phyloP scores from a whole-genome alignment of 495 filamentous ascomycete species.

The Tuber aestivum region DNA sequence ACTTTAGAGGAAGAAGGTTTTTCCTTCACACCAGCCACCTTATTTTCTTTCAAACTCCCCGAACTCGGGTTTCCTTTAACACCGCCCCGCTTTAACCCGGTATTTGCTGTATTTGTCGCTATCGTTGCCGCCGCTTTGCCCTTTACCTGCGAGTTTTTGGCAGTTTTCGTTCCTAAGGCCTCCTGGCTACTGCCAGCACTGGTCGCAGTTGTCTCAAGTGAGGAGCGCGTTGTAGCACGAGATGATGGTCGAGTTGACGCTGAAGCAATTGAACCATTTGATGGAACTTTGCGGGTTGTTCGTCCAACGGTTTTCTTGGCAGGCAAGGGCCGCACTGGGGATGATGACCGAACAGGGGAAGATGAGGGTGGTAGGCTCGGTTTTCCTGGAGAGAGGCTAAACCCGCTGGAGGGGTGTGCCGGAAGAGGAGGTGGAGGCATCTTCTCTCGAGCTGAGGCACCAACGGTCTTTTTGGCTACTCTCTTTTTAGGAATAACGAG shows the following conservation, averaged over 20 bases:
- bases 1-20: constrained; percentile 11
- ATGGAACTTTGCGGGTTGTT: constrained; percentile 25
- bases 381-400: constrained; percentile 29
- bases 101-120: constrained; percentile 3
- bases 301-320: constrained; percentile 19
- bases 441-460: constrained; percentile 31
- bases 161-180: constrained; percentile 17
- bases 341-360: constrained; percentile 13
- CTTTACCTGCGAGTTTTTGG: constrained; percentile 32
- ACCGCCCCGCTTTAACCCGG: constrained; percentile 30
- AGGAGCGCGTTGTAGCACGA: constrained; percentile 37
- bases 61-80: constrained; percentile 33
- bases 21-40: constrained; percentile 37
- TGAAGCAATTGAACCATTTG: constrained; percentile 20
- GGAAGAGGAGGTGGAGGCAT: constrained; percentile 40
- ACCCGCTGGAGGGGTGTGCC: constrained; percentile 20
- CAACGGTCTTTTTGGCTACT: constrained; percentile 18
- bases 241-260: constrained; percentile 32
- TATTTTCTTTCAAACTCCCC: constrained; percentile 42
- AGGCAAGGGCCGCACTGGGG: constrained; percentile 14
- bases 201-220: constrained; percentile 34
- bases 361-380: constrained; percentile 24
- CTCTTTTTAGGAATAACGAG: constrained; percentile 32
- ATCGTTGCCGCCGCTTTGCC: neutral
- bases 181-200: constrained; percentile 22